Evolutionary conservation across 345 rosid species (phyloP).

Genomic region (Euphorbia peplus): DNA sequence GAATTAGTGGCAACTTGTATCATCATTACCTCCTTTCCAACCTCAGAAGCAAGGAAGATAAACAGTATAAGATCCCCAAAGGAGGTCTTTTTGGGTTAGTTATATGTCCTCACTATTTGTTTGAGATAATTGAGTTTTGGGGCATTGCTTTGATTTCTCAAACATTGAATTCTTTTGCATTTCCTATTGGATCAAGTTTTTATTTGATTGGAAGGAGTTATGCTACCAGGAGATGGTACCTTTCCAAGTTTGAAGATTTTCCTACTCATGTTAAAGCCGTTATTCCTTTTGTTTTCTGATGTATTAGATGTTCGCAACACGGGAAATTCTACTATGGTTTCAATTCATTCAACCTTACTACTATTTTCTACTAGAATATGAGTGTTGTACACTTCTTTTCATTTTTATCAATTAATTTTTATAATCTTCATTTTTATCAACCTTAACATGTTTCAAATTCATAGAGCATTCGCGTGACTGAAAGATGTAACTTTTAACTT

Average conservation of each 20-base stretch:
- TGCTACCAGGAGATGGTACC: conserved; percentile 69
- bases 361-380: too few relatives aligned
- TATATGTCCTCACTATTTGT: conserved; percentile 76
- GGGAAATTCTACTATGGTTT: too few relatives aligned
- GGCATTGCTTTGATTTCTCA: conserved; percentile 59
- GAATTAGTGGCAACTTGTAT: conserved; percentile 68
- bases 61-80: conserved; percentile 57
- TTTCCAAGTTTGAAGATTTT: conserved; percentile 62
- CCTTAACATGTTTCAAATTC: too few relatives aligned
- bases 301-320: too few relatives aligned
- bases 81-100: conserved; percentile 58
- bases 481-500: too few relatives aligned
- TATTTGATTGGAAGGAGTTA: conserved; percentile 61
- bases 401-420: too few relatives aligned
- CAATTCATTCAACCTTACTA: too few relatives aligned
- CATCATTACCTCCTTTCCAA: conserved; percentile 68
- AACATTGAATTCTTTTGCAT: conserved; percentile 38
- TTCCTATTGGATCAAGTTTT: conserved; percentile 33
- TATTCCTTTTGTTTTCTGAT: conserved; percentile 52
- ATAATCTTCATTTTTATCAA: too few relatives aligned
- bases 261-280: conserved; percentile 51
- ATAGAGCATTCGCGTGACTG: too few relatives aligned
- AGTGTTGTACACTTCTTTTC: too few relatives aligned
- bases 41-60: conserved; percentile 41
- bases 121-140: conserved; percentile 58